Conservation (phyloP, 257 asterid genomes). For the Scutellaria barbata region DNA sequence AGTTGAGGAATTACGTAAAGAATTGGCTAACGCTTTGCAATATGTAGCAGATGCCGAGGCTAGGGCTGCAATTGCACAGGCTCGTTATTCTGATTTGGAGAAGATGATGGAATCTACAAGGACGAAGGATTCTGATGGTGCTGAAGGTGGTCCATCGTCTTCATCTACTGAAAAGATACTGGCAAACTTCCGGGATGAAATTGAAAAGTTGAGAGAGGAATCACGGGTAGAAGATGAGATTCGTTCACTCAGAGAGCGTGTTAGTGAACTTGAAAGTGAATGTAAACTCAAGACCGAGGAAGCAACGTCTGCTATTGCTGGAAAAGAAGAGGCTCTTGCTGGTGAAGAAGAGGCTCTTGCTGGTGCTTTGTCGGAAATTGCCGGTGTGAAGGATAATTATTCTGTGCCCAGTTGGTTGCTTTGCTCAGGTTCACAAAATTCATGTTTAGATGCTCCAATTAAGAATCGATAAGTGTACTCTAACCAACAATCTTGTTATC, state of each 20-base stretch:
- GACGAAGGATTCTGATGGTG: slow-evolving; percentile 51
- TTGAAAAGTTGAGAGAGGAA: slow-evolving; percentile 68
- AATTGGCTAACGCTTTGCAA: slow-evolving; percentile 62
- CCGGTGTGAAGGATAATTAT: slow-evolving; percentile 67
- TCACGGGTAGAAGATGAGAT: slow-evolving; percentile 71
- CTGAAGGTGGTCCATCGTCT: slow-evolving; percentile 49
- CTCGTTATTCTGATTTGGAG: slow-evolving; percentile 71
- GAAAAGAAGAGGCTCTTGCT: slow-evolving; percentile 90
- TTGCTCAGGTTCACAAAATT: too few relatives aligned
- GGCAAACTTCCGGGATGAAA: slow-evolving; percentile 55
- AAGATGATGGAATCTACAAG: slow-evolving; percentile 61
- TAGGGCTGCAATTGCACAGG: slow-evolving; percentile 92
- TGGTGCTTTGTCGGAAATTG: slow-evolving; percentile 64
- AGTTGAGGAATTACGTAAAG: slow-evolving; percentile 71
- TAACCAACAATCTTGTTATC: too few relatives aligned
- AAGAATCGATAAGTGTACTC: too few relatives aligned
- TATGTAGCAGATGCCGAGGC: slow-evolving; percentile 77
- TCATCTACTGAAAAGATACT: slow-evolving; percentile 52
- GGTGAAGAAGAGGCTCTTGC: too few relatives aligned
- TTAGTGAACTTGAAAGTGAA: slow-evolving; percentile 67
- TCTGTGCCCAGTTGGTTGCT: too few relatives aligned
- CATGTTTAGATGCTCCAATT: too few relatives aligned
- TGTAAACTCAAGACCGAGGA: slow-evolving; percentile 65
- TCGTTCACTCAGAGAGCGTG: slow-evolving; percentile 52
- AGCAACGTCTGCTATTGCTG: slow-evolving; percentile 65